phyloP scores from a whole-genome alignment of 1,284 basidiomycete genomes.

The Melampsora larici-populina region DNA sequence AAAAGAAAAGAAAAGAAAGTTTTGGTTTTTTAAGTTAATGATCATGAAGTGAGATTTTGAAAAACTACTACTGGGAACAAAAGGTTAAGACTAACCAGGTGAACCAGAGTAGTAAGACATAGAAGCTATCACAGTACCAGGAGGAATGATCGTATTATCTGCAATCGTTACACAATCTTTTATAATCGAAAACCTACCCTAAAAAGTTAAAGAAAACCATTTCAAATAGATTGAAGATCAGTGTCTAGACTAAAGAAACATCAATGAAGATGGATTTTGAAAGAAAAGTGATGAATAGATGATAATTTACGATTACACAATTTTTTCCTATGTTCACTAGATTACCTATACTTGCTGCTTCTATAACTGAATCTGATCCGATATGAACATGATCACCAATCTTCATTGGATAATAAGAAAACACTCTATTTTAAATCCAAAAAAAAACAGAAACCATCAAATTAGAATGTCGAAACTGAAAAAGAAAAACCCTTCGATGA shows the following conservation, averaged over 20 bases:
- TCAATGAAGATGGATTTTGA: neutral
- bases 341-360: conserved; percentile 90
- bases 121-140: conserved; percentile 87
- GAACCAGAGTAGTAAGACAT: conserved; percentile 81
- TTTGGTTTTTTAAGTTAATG: too few relatives aligned
- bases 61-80: too few relatives aligned
- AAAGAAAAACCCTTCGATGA: conserved; percentile 10
- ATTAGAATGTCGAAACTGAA: neutral
- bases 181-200: conserved; percentile 96
- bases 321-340: conserved; percentile 93
- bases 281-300: neutral
- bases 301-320: conserved; percentile 75
- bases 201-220: conserved; percentile 11
- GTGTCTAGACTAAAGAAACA: neutral
- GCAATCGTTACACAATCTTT: conserved; percentile 88
- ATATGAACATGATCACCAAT: conserved; percentile 93
- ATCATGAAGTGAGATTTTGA: too few relatives aligned
- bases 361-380: conserved; percentile 77
- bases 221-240: too few relatives aligned
- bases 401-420: conserved; percentile 86
- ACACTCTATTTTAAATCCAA: conserved; percentile 13
- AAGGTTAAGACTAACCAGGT: conserved; percentile 75
- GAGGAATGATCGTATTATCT: conserved; percentile 82
- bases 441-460: too few relatives aligned
- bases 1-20: neutral